Base-by-base conservation (phyloP, 2,329 filamentous ascomycete species). In the Hirsutella rhossiliensis region DNA sequence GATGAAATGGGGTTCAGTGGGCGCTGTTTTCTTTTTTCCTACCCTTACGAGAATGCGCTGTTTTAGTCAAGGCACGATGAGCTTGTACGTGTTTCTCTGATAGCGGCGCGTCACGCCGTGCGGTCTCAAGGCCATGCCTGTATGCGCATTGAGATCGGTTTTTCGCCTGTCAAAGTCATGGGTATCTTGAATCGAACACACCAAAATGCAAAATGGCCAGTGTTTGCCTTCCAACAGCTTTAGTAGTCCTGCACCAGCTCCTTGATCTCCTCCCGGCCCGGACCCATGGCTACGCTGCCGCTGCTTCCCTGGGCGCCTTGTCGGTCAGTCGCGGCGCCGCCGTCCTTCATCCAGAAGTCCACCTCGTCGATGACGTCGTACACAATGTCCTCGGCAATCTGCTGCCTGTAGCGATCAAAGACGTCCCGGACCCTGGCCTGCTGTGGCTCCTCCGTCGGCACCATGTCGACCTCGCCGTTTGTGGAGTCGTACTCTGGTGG, bases 301-400 rank as follows among this genome's bases (percentile, higher is more conserved):
- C 63, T 66, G 56, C 70, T 71, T 29, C 62, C 66, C 40, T 65
- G 69, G 13, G 62, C 64, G 12, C 58, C 69, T 11, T 65, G 65
- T 38, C 65, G 62, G 46, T 71, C 71, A 40, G 71, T 65, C 9
- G 69, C 66, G 47, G 66, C 68, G 9, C 68, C 70, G 20, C 73
- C 74, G 50, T 87, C 85, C 57, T 85, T 78, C 61, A 81, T 73
- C 81, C 79, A 94, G 65, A 86, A 92, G 66, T 94, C 88, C 41
- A 94, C 85, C 64, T 98, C 92, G 57, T 98, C 92, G 29, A 97
- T 73, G 43, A 98, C 76, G 62, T 98, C 92, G 60, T 88, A 95
- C 28, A 95, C 76, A 20, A 96, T 72, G 56, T 98, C 92, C 65
- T 98, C 92, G 13, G 84, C 88, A 48, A 98, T 89, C 67, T 97